A percentile compares a stretch with the other conserved stretches of the same genome.
Conservation (phyloP, 1,284 basidiomycete species). For the Polyporus tsugae region DNA sequence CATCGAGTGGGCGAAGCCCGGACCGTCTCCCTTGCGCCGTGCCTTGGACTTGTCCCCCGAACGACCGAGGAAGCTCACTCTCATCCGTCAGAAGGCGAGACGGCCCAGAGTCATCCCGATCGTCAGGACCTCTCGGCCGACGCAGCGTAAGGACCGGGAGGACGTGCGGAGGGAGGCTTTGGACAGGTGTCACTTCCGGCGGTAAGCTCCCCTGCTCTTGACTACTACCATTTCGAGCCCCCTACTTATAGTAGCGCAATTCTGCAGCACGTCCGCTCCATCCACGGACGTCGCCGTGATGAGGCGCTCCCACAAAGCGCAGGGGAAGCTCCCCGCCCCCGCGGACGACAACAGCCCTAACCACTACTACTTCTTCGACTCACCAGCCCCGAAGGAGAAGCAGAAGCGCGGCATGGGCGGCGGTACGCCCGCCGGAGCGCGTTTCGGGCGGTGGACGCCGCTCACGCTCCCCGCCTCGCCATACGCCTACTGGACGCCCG, state of each 20-base stretch:
- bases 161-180: background rate
- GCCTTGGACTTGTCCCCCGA: background rate
- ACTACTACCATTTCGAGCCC: background rate
- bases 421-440: background rate
- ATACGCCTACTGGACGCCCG: background rate
- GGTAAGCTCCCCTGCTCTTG: background rate
- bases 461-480: background rate
- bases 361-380: background rate
- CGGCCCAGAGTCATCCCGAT: background rate
- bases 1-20: slow-evolving; percentile 5
- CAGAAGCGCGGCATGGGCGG: background rate
- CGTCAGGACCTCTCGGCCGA: background rate
- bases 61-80: background rate
- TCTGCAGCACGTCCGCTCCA: background rate
- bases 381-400: too few species aligned
- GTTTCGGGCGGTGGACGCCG: background rate
- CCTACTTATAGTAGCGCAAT: background rate
- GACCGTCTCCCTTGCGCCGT: slow-evolving; percentile 3
- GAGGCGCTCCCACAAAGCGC: background rate
- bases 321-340: background rate
- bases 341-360: background rate
- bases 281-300: background rate
- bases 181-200: background rate
- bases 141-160: background rate
- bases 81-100: background rate